Evolutionary conservation across 495 filamentous ascomycete genomes (phyloP), one percentile per base, ranked within the genome.

Genomic region (Evernia prunastri): DNA sequence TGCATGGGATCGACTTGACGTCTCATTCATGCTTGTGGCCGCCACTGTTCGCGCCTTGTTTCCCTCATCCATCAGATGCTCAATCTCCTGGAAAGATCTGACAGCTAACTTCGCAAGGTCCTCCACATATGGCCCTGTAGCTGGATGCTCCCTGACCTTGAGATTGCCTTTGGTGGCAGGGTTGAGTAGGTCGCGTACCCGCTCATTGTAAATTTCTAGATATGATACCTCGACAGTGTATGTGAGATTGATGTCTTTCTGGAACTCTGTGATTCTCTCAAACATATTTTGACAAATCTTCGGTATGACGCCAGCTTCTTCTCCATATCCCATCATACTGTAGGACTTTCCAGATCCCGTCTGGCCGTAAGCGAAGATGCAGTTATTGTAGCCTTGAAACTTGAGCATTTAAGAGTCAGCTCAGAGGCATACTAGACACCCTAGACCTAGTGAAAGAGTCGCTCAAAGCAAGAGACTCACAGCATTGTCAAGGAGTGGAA

Each of bases 11-110:
- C 95, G 85, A 84, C 91, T 96, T 59, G 92, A 97, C 4, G 95
- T 97, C 78, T 97, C 94, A 80, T 99, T 99, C 94, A 97, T 97
- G 80, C 97, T 99, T 43, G 95, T 99, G 7, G 95, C 95, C 6
- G 95, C 95, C 43, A 99, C 95, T 25, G 95, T 99, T 79, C 95
- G 81, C 10, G 95, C 95, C 74, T 97, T 97, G 77, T 97, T 97
- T 68, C 95, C 95, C 76, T 97, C 94, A 75, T 97, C 95, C 95
- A 99, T 97, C 70, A 99, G 79, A 70, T 96, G 85, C 71, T 97
- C 94, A 69, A 97, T 97, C 73, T 97, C 94, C 56, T 86, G 82
- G 72, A 98, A 98, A 27, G 91, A 93, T 60, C 91, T 85, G n/a
- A 99, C 94, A n/a, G 95, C 91, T 45, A 99, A 76, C 70, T 97